Base-by-base conservation (phyloP, 1,284 basidiomycete genomes). In the Xerocomus amazonicus region DNA sequence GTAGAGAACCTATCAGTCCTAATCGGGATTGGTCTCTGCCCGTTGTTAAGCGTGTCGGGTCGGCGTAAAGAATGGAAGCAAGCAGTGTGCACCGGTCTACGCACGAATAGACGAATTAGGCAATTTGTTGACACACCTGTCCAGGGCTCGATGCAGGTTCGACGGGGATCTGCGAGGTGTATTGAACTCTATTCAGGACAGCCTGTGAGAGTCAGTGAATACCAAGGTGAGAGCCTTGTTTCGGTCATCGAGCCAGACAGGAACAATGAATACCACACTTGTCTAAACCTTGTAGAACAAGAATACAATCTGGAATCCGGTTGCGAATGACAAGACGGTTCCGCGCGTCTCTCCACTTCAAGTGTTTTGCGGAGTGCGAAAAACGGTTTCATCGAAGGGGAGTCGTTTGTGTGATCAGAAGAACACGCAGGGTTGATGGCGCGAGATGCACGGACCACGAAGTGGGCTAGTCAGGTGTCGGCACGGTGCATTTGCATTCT, bases 31-130 rank as follows among this genome's bases (percentile, higher is more conserved):
- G 45, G 40, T 45, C 32, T 9, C 41, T 48, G 31, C 39, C 48
- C 47, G 57, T 61, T 14, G 50, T 62, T 45, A 51, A 52, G 56
- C 62, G 55, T 56, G 52, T 62, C 58, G 54, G 63, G n/a, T 51
- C 50, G 54, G 63, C 51, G 55, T 47, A 43, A 39, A 49, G 55
- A 64, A 69, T 52, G 63, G 60, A 69, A 66, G 66, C 37, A 23
- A 23, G 19, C 19, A 23, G 19, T 23, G 19, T 23, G 19, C 19
- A 37, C 44, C 41, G 42, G 53, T n/a, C 9, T 43, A 53, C 41
- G 59, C 19, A 23, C 4, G 19, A 23, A 23, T 23, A 23, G 19
- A 23, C 19, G 19, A 23, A 51, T 50, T 59, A 56, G 59, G 60
- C 59, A 52, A 57, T 9, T 9, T 32, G 45, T 36, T 55, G 50